These are phyloP conservation scores for Lizanozyma gosingica DNA, from an alignment of 1,139 yeast species.

Conservation along the genomic window DNA sequence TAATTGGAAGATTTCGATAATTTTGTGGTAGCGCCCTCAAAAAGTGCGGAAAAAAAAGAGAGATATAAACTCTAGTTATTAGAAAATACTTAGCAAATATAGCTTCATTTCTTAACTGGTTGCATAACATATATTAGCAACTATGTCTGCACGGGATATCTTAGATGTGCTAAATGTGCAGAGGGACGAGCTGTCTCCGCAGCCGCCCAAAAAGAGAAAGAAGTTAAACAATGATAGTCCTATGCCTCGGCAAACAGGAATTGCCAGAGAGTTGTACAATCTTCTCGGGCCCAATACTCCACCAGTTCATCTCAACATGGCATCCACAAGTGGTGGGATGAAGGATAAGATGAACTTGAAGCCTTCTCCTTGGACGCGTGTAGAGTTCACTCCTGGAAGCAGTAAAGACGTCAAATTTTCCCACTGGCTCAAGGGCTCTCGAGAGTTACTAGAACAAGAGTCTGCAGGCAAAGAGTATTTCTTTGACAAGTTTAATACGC, in stretches of 20 bases:
- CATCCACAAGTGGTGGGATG: constrained; percentile 37
- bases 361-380: constrained; percentile 77
- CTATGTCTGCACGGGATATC: constrained; percentile 57
- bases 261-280: constrained; percentile 84
- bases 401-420: constrained; percentile 43
- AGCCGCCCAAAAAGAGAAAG: constrained; percentile 31
- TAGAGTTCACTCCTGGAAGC: constrained; percentile 46
- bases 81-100: no score
- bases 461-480: constrained; percentile 42
- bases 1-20: no score
- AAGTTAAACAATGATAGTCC: constrained; percentile 16
- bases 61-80: no score
- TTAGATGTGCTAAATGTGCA: constrained; percentile 70
- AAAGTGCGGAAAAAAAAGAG: no score
- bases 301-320: constrained; percentile 55
- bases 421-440: constrained; percentile 87
- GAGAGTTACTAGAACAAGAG: constrained; percentile 35
- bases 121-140: no score
- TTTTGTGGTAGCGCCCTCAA: no score
- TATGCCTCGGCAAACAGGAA: constrained; percentile 54
- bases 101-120: no score
- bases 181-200: constrained; percentile 26
- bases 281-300: constrained; percentile 90
- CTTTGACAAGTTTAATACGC: constrained; percentile 69
- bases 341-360: constrained; percentile 62